phyloP scores from a whole-genome alignment of 2,329 filamentous ascomycete genomes.

The Monilinia laxa region DNA sequence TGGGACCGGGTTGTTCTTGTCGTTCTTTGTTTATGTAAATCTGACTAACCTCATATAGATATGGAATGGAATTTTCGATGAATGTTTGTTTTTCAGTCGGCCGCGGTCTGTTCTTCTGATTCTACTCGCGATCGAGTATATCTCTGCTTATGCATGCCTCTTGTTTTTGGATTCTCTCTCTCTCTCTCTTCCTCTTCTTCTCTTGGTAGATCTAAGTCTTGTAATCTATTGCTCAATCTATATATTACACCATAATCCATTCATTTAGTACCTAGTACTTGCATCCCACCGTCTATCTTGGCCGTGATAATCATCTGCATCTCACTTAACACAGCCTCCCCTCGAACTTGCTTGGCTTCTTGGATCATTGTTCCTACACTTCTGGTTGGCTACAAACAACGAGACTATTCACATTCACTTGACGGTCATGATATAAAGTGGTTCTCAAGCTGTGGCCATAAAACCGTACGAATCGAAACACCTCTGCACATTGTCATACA shows the following conservation, averaged over 20 bases:
- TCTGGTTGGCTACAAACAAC: not conserved
- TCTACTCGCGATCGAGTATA: too few relatives aligned
- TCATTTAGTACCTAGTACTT: not conserved
- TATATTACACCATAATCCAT: not conserved
- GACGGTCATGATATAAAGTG: not conserved
- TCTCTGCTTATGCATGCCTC: too few relatives aligned
- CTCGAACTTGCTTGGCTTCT: not conserved
- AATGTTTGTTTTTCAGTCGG: not conserved
- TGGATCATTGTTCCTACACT: not conserved
- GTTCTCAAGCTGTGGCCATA: too few relatives aligned
- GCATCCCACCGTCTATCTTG: not conserved
- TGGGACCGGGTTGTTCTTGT: not conserved
- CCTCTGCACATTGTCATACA: not conserved
- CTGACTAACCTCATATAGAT: too few relatives aligned
- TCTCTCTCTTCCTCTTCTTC: not conserved
- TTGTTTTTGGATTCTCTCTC: not conserved
- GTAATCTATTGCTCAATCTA: not conserved
- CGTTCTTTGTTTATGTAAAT: not conserved
- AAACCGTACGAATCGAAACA: not conserved
- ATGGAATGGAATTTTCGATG: not conserved
- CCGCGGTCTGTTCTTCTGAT: not conserved
- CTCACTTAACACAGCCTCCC: constrained; percentile 5
- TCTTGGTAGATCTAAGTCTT: not conserved
- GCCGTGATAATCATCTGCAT: constrained; percentile 9
- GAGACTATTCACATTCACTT: not conserved